These are phyloP conservation scores for Xylaria castorea DNA, from an alignment of 495 filamentous ascomycete species.

Conservation along the genomic window DNA sequence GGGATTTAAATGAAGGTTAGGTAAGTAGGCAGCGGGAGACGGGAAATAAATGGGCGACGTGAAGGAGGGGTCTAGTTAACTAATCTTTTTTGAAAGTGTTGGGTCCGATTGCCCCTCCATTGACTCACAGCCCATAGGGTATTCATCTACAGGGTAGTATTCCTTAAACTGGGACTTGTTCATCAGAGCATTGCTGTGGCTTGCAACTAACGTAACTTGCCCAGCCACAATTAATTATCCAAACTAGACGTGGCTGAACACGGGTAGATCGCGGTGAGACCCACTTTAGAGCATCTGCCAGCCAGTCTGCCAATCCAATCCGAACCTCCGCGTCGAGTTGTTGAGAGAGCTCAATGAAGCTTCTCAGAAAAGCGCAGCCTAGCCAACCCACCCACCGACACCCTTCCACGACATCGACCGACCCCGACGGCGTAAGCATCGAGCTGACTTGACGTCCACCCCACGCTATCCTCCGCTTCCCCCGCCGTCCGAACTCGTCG, in stretches of 20 bases:
- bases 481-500: slow-evolving; percentile 22
- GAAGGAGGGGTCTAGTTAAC: slow-evolving; percentile 13
- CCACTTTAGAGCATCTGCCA: not conserved
- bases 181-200: not conserved
- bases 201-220: too few species aligned
- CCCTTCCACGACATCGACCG: slow-evolving; percentile 19
- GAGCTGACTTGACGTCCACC: slow-evolving; percentile 23
- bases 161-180: not conserved
- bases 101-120: slow-evolving; percentile 28
- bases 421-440: slow-evolving; percentile 18
- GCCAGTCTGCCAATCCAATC: too few species aligned
- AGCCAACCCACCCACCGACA: slow-evolving; percentile 18
- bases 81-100: slow-evolving; percentile 8
- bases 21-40: slow-evolving; percentile 9
- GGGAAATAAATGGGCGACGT: not conserved
- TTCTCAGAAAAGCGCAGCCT: slow-evolving; percentile 36
- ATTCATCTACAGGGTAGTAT: not conserved
- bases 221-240: not conserved
- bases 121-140: not conserved
- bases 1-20: slow-evolving; percentile 11
- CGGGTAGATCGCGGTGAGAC: not conserved
- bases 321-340: slow-evolving; percentile 12
- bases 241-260: not conserved
- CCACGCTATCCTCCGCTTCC: slow-evolving; percentile 19
- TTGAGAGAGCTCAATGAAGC: slow-evolving; percentile 26